Percentiles rank a stretch among this genome's conserved stretches.
Conservation (phyloP, 768 basidiomycete genomes). For the Hygrocybe punicea region DNA sequence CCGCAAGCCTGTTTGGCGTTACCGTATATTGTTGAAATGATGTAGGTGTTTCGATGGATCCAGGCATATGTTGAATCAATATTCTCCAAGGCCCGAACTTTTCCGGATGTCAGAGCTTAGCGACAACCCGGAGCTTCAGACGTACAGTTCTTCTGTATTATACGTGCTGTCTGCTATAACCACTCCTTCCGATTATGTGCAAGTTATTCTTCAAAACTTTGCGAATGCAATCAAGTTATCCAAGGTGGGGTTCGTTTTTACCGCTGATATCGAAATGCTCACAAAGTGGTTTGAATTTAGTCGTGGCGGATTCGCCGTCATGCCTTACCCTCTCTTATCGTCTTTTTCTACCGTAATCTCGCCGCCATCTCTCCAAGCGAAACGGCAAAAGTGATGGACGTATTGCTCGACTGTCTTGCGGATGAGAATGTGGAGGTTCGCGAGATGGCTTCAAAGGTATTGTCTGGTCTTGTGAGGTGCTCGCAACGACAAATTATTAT, state of each 20-base stretch:
- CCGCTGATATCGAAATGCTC: conserved; percentile 2
- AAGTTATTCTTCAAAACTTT: conserved; percentile 57
- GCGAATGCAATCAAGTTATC: conserved; percentile 74
- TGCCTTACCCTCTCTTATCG: conserved; percentile 80
- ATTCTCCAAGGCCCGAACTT: conserved; percentile 66
- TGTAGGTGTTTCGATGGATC: conserved; percentile 49
- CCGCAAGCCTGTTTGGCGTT: conserved; percentile 72
- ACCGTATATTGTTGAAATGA: conserved; percentile 70
- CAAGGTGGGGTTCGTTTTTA: conserved; percentile 45
- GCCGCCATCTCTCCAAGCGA: conserved; percentile 66
- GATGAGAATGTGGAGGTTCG: conserved; percentile 94
- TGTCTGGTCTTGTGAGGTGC: conserved; percentile 84
- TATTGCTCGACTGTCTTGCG: conserved; percentile 74
- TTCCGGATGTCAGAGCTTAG: conserved; percentile 88
- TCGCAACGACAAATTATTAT: conserved; percentile 87
- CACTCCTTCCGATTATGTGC: conserved; percentile 64
- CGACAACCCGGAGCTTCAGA: conserved; percentile 78
- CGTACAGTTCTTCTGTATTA: conserved; percentile 74
- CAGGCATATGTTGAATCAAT: conserved; percentile 4
- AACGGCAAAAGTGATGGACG: conserved; percentile 73
- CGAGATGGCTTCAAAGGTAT: conserved; percentile 82
- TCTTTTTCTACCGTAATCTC: conserved; percentile 90
- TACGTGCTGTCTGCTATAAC: conserved; percentile 80
- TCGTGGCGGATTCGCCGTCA: conserved; percentile 90
- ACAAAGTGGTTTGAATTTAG: conserved; percentile 57